Evolutionary conservation across 441 rosid genomes (phyloP).

Genomic region (Erysimum pusillum): DNA sequence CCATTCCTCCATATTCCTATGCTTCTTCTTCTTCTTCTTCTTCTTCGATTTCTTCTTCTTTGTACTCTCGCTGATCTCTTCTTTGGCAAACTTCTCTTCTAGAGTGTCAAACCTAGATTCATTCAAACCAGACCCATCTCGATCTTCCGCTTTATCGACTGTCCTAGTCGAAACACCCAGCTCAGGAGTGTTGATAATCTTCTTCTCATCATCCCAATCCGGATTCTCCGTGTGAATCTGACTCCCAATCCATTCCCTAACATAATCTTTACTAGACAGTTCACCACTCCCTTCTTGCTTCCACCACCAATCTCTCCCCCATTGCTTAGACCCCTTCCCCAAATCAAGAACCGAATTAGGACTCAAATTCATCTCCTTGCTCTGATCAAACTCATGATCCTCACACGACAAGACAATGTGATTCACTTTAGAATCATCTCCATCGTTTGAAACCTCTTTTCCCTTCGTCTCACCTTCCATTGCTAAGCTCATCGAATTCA

Average conservation of each 20-base stretch:
- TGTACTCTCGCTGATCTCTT: conserved; percentile 55
- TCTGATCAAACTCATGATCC: conserved; percentile 68
- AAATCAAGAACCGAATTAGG: conserved; percentile 54
- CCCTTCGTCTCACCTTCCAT: conserved; percentile 71
- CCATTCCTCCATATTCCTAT: conserved; percentile 93
- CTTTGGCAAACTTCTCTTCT: conserved; percentile 55
- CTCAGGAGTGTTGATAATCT: conserved; percentile 52
- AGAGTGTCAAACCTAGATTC: conserved; percentile 50
- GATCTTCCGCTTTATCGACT: conserved; percentile 57
- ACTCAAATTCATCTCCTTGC: conserved; percentile 66
- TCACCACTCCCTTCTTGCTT: conserved; percentile 96
- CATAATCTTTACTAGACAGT: conserved; percentile 91
- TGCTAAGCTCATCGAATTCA: conserved; percentile 58
- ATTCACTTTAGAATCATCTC: conserved; percentile 32
- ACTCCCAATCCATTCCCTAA: conserved; percentile 98
- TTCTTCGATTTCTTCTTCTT: conserved; percentile 55
- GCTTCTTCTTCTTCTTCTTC: conserved; percentile 68
- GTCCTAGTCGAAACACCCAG: conserved; percentile 51
- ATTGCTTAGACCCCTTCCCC: conserved; percentile 62
- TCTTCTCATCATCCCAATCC: conserved; percentile 87
- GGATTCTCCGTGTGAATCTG: conserved; percentile 79
- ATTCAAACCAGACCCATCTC: conserved; percentile 48
- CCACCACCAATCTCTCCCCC: conserved; percentile 99
- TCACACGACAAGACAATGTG: conserved; percentile 62
- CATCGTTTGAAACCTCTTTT: conserved; percentile 66